Percentiles rank a stretch among this genome's conserved stretches.
Conservation (phyloP, 2,329 filamentous ascomycete species). For the Camptophora hylomeconis region DNA sequence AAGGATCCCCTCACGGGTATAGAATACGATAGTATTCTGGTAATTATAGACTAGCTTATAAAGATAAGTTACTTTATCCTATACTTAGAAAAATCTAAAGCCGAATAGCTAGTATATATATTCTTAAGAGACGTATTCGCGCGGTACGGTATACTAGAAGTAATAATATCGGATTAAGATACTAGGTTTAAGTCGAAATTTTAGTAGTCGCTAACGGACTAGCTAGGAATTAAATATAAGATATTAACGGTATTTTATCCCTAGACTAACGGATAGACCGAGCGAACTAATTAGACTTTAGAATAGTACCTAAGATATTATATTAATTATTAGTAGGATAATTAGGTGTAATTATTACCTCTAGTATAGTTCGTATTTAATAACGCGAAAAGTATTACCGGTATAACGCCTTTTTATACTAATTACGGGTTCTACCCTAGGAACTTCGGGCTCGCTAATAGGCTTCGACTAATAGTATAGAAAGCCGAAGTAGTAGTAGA, state of each 20-base stretch:
- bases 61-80: slow-evolving; percentile 4
- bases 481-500: slow-evolving; percentile 1
- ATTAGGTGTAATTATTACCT: slow-evolving; percentile 3
- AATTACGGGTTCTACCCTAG: slow-evolving; percentile 3
- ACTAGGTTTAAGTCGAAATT: slow-evolving; percentile 3
- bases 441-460: background rate
- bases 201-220: slow-evolving; percentile 4
- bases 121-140: slow-evolving; percentile 4
- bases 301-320: slow-evolving; percentile 4
- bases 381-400: slow-evolving; percentile 1
- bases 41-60: slow-evolving; percentile 1
- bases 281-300: slow-evolving; percentile 4
- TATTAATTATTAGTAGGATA: slow-evolving; percentile 3
- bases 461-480: background rate
- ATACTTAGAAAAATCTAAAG: background rate
- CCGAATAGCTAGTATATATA: slow-evolving; percentile 1
- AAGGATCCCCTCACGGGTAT: slow-evolving; percentile 1
- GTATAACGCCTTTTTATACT: slow-evolving; percentile 1
- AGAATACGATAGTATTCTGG: slow-evolving; percentile 1
- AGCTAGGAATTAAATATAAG: slow-evolving; percentile 4
- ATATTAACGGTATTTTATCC: slow-evolving; percentile 2
- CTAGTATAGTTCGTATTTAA: slow-evolving; percentile 4
- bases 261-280: slow-evolving; percentile 1
- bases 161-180: slow-evolving; percentile 3
- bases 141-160: slow-evolving; percentile 1